Base-by-base conservation (phyloP, 768 basidiomycete genomes). In the Lyophyllum decastes region DNA sequence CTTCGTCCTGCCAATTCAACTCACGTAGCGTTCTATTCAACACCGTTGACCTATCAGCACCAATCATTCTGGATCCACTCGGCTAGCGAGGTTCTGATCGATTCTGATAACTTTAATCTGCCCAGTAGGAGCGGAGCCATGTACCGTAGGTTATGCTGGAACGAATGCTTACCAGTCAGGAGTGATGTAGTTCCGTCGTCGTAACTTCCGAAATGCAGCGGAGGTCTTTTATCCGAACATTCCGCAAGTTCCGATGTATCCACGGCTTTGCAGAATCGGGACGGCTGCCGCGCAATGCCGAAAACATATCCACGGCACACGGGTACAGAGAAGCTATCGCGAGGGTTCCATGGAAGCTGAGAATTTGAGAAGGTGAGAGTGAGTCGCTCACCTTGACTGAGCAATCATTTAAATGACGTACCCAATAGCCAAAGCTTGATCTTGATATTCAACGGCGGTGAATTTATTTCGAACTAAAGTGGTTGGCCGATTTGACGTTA, bases 311-410 rank as follows among this genome's bases (percentile, higher is more conserved):
- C 30, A 30, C 10, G 30, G 30, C 10, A n/a, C n/a, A 30, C 4
- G 30, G 30, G 30, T 30, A 10, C 30, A 30, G 4, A 30, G 30
- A 30, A 30, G 30, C 30, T 41, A n/a, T 19, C 40, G n/a, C 16
- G n/a, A 34, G n/a, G 34, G 24, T 51, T 30, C n/a, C n/a, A n/a
- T n/a, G n/a, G 54, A 55, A 47, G 35, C 40, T 25, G 55, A 30
- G 33, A 51, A 44, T 34, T 46, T 8, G 49, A 38, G 51, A 50
- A 50, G 35, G 22, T 22, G 46, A 25, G 14, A 24, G 21, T 22
- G 25, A 7, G 14, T n/a, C 17, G 47, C 40, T 52, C 38, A 52
- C 43, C 51, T 52, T 12, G 14, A 25, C 14, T 7, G 16, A 52
- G 35, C 50, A 25, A 52, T 52, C 50, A n/a, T n/a, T n/a, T n/a